These are phyloP conservation scores for Starmerella asiatica DNA, from an alignment of 805 yeast genomes.

Conservation along the genomic window DNA sequence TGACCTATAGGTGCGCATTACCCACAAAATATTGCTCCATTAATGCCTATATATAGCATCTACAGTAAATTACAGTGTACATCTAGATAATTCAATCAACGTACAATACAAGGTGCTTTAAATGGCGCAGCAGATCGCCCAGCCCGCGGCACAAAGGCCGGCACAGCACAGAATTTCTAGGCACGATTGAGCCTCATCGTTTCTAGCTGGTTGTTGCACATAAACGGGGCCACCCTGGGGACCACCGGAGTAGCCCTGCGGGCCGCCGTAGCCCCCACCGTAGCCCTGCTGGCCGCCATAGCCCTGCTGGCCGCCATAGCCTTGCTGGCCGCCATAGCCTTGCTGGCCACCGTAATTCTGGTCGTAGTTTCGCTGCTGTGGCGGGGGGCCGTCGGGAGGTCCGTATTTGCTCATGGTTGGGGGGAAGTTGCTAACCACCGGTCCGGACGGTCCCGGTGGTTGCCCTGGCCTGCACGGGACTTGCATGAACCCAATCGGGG, in stretches of 20 bases:
- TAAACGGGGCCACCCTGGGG: background rate
- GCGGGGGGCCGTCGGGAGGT: background rate
- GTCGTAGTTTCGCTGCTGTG: background rate
- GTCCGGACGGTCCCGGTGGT: too few relatives aligned
- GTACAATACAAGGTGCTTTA: too few relatives aligned
- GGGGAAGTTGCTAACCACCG: too few relatives aligned
- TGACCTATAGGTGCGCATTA: too few relatives aligned
- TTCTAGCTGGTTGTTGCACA: background rate
- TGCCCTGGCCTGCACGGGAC: too few relatives aligned
- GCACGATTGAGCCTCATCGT: constrained; percentile 8
- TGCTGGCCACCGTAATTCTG: too few relatives aligned
- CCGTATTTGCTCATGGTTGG: background rate
- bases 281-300: constrained; percentile 9
- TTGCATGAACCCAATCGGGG: too few relatives aligned
- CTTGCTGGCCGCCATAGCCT: constrained; percentile 10
- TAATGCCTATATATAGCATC: too few relatives aligned
- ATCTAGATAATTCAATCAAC: too few relatives aligned
- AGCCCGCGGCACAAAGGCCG: constrained; percentile 26
- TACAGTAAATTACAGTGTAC: too few relatives aligned
- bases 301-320: constrained; percentile 4
- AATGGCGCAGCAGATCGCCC: constrained; percentile 23
- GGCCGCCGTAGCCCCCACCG: constrained; percentile 9
- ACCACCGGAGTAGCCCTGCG: constrained; percentile 3
- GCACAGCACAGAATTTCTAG: constrained; percentile 24
- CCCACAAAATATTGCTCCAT: too few relatives aligned